These are phyloP conservation scores for Pestalotiopsis fici DNA, from an alignment of 2,329 filamentous ascomycete species.

Conservation along the genomic window DNA sequence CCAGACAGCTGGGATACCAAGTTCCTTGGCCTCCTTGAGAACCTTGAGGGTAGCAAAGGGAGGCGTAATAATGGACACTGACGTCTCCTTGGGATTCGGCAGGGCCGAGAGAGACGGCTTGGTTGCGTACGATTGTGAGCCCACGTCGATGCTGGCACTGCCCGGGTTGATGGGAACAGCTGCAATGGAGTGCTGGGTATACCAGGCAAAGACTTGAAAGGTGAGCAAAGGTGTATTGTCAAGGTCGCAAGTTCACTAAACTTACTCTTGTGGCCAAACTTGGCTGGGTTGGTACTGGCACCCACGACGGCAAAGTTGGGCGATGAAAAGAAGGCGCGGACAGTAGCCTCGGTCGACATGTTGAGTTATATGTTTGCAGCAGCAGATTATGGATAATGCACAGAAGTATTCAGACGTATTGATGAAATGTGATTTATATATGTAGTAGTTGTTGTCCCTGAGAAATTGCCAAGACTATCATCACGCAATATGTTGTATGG, in stretches of 20 bases:
- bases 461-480: neutral
- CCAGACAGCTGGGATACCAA: conserved; percentile 78
- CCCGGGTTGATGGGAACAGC: conserved; percentile 84
- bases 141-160: conserved; percentile 63
- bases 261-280: conserved; percentile 86
- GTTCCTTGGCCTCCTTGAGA: conserved; percentile 73
- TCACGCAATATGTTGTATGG: neutral
- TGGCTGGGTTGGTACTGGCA: conserved; percentile 79
- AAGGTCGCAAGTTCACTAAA: neutral
- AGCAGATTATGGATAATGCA: neutral
- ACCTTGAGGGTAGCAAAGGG: conserved; percentile 74
- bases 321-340: conserved; percentile 78
- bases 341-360: conserved; percentile 70
- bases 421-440: neutral
- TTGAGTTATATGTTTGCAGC: conserved; percentile 23
- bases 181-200: conserved; percentile 72
- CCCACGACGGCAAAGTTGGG: conserved; percentile 85
- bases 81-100: conserved; percentile 66
- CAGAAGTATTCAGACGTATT: neutral
- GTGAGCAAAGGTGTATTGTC: no score
- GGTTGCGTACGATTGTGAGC: conserved; percentile 59
- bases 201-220: conserved; percentile 81
- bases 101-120: conserved; percentile 67
- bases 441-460: conserved; percentile 13
- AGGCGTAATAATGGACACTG: conserved; percentile 85